Percentiles rank a stretch among this genome's conserved stretches.
phyloP scores from a whole-genome alignment of 176 grass and related monocot genomes.

The Poa pratensis region DNA sequence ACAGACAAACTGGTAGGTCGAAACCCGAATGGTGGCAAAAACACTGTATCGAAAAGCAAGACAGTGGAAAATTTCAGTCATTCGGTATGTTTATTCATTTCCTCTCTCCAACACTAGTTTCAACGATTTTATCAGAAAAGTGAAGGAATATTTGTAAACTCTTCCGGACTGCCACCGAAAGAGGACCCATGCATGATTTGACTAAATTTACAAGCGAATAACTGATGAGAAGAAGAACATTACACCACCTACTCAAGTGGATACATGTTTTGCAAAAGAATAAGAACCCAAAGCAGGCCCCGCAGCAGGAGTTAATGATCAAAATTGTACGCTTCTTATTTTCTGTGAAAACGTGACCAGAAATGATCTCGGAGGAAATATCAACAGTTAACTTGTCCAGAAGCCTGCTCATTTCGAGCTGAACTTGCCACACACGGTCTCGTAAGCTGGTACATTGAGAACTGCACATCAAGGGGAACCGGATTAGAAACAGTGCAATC shows the following conservation, averaged over 20 bases:
- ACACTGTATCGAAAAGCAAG: neutral
- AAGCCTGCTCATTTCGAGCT: slow-evolving; percentile 59
- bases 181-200: slow-evolving; percentile 32
- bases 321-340: slow-evolving; percentile 55
- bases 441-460: slow-evolving; percentile 79
- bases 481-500: slow-evolving; percentile 6
- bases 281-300: neutral
- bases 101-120: neutral
- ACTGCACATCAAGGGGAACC: slow-evolving; percentile 48
- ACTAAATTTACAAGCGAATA: slow-evolving; percentile 45
- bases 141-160: slow-evolving; percentile 15
- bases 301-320: slow-evolving; percentile 35
- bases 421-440: slow-evolving; percentile 88
- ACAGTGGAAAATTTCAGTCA: slow-evolving; percentile 12
- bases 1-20: neutral
- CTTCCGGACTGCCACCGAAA: neutral
- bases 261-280: neutral
- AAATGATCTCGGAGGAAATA: slow-evolving; percentile 34
- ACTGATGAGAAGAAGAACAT: slow-evolving; percentile 26
- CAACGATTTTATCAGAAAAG: slow-evolving; percentile 30
- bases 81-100: slow-evolving; percentile 37
- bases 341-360: slow-evolving; percentile 41
- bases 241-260: slow-evolving; percentile 32
- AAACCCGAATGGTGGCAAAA: neutral
- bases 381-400: slow-evolving; percentile 51